phyloP scores from a whole-genome alignment of 2,329 filamentous ascomycete species.

The Fusarium tanahbumbuense region DNA sequence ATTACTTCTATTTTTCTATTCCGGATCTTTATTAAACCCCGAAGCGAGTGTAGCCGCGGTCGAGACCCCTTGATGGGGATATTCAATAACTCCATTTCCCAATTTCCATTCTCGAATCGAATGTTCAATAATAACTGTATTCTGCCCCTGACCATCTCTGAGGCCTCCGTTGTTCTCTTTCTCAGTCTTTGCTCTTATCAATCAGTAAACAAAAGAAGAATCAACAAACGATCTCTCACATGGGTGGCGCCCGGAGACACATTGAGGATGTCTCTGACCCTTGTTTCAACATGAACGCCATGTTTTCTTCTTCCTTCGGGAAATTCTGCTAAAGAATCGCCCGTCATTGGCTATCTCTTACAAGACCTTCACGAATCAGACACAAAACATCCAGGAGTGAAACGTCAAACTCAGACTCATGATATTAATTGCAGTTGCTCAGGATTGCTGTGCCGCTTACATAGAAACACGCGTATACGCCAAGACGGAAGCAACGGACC shows the following conservation, averaged over 20 bases:
- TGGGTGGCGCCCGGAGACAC: neutral
- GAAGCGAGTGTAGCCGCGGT: conserved; percentile 5
- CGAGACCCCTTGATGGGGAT: conserved; percentile 18
- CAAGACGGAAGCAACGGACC: neutral
- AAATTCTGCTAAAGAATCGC: neutral
- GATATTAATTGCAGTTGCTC: neutral
- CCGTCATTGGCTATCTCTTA: neutral
- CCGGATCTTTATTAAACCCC: neutral
- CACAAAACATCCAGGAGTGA: neutral
- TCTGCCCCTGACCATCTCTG: neutral
- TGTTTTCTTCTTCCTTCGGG: neutral
- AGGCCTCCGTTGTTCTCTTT: neutral
- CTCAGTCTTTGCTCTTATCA: neutral
- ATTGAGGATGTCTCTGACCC: neutral
- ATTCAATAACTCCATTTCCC: conserved; percentile 11
- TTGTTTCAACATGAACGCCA: neutral
- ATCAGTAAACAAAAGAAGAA: neutral
- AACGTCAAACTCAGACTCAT: neutral
- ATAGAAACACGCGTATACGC: neutral
- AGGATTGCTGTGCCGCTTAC: conserved; percentile 6
- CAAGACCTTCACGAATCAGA: neutral
- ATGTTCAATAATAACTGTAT: neutral
- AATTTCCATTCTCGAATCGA: conserved; percentile 19
- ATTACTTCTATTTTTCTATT: neutral
- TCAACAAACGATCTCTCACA: neutral